Conservation (phyloP, 140 eudicot genomes). For the Anethum foeniculum region DNA sequence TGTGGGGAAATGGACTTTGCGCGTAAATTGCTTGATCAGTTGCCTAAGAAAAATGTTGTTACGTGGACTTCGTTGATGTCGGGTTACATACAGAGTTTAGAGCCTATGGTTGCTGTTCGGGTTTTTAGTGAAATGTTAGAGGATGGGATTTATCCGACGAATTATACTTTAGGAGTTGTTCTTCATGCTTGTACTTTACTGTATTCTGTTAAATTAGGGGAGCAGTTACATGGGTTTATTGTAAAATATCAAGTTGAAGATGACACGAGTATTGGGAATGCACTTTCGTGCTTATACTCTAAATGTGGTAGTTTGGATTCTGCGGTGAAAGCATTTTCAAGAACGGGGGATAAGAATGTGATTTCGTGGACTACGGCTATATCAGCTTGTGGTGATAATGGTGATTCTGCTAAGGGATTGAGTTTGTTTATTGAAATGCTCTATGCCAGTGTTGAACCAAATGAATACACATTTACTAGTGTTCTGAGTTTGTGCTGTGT, state of each 20-base stretch:
- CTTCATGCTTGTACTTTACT: constrained; percentile 50
- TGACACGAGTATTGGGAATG: constrained; percentile 59
- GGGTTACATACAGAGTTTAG: constrained; percentile 55
- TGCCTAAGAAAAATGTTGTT: constrained; percentile 65
- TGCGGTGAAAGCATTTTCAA: constrained; percentile 43
- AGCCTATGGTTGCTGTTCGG: constrained; percentile 41
- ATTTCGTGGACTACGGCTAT: constrained; percentile 77
- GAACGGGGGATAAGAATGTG: constrained; percentile 57
- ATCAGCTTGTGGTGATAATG: constrained; percentile 74
- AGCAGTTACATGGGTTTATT: constrained; percentile 62
- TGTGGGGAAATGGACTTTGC: constrained; percentile 65
- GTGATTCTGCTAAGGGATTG: constrained; percentile 56
- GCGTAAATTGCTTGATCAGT: constrained; percentile 52
- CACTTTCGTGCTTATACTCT: constrained; percentile 68
- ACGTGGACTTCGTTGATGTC: constrained; percentile 89
- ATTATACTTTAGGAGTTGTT: constrained; percentile 53
- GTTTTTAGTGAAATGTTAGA: constrained; percentile 64
- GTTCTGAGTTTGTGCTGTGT: constrained; percentile 64
- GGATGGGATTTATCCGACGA: constrained; percentile 53
- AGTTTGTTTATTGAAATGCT: constrained; percentile 52
- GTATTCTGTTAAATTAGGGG: constrained; percentile 35
- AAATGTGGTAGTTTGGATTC: constrained; percentile 40
- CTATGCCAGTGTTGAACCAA: constrained; percentile 47
- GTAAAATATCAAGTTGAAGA: constrained; percentile 44
- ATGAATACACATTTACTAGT: constrained; percentile 61